Evolutionary conservation across 192 early-diverging fungal species (phyloP).

Genomic region (Backusella australiensis): DNA sequence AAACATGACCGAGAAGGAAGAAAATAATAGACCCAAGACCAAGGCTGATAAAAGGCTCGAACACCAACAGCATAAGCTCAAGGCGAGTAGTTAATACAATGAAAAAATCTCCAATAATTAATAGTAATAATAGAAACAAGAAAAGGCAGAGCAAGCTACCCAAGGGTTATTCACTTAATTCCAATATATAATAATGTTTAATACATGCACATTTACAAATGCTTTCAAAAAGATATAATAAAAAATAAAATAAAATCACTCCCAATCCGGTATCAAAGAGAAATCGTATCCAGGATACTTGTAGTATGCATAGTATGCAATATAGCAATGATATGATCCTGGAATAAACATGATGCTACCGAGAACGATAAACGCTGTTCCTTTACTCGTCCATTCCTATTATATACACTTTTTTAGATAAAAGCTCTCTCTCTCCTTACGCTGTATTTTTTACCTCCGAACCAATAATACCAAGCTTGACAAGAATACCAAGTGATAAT

Average conservation of each 20-base stretch:
- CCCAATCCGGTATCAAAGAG: constrained; percentile 46
- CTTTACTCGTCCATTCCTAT: constrained; percentile 52
- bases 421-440: not conserved
- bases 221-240: not conserved
- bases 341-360: constrained; percentile 61
- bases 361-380: constrained; percentile 51
- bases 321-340: constrained; percentile 49
- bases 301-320: constrained; percentile 60
- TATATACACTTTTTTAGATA: too few species aligned
- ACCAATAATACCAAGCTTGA: constrained; percentile 46
- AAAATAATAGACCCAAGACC: not conserved
- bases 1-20: not conserved
- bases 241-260: constrained; percentile 15
- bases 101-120: not conserved
- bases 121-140: not conserved
- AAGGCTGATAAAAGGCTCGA: constrained; percentile 2
- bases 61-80: not conserved
- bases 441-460: constrained; percentile 37
- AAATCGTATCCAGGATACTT: constrained; percentile 59
- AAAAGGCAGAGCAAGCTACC: not conserved
- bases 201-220: not conserved
- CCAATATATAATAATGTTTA: not conserved
- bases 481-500: constrained; percentile 47
- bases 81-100: not conserved
- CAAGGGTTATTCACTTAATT: not conserved